Percentiles rank a stretch among this genome's conserved stretches.
Evolutionary conservation across 2,329 filamentous ascomycete species (phyloP).

Genomic region (Thelonectria blattea): DNA sequence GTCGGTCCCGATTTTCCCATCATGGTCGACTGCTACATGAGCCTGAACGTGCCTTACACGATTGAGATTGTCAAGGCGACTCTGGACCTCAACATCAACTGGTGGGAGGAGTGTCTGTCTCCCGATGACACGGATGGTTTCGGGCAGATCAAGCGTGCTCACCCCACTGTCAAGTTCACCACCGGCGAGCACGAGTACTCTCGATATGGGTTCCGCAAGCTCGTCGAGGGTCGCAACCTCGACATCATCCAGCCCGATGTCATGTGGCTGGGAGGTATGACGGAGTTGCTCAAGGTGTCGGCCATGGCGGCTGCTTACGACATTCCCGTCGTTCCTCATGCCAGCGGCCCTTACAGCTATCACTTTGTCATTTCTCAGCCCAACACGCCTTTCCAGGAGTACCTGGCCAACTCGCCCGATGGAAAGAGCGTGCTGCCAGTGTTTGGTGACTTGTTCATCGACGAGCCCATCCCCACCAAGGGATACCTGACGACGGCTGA

Average conservation of each 20-base stretch:
- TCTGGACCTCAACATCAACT: conserved; percentile 86
- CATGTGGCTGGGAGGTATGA: conserved; percentile 96
- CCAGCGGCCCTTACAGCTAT: conserved; percentile 92
- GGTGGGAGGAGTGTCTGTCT: conserved; percentile 94
- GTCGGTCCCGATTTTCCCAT: conserved; percentile 91
- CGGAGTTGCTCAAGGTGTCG: conserved; percentile 86
- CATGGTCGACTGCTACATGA: conserved; percentile 98
- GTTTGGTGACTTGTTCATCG: conserved; percentile 87
- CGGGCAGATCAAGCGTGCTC: conserved; percentile 85
- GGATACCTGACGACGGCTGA: conserved; percentile 81
- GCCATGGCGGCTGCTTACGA: conserved; percentile 93
- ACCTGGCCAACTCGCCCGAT: conserved; percentile 90
- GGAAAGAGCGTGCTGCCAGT: conserved; percentile 89
- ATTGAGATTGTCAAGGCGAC: conserved; percentile 88
- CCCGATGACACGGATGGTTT: conserved; percentile 94
- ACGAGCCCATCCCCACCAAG: conserved; percentile 86
- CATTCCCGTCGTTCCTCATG: conserved; percentile 93
- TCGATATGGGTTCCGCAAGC: conserved; percentile 91
- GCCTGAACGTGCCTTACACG: conserved; percentile 88
- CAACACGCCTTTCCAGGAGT: conserved; percentile 95
- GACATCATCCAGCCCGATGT: conserved; percentile 96
- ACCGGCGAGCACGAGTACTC: conserved; percentile 97
- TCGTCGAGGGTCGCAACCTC: conserved; percentile 88
- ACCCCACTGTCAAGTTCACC: conserved; percentile 90
- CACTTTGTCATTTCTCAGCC: conserved; percentile 94